Evolutionary conservation across 768 basidiomycete species (phyloP), one percentile per base, ranked within the genome.

Genomic region (Xerocomellus amylosporus): DNA sequence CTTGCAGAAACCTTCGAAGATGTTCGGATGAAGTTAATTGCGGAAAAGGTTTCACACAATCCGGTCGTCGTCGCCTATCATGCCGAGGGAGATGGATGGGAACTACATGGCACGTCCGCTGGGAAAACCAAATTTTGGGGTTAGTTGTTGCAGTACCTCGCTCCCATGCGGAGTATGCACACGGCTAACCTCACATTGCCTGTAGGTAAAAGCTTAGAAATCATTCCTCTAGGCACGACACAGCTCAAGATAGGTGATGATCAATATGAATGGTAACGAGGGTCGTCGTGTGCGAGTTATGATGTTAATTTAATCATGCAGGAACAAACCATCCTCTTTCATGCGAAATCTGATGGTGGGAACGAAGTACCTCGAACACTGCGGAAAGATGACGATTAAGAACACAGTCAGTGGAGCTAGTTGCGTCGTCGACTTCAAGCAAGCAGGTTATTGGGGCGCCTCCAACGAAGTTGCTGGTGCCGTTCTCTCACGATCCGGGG

Each of bases 91-190:
- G 71, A 79, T 30, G 78, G 82, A 7, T 94, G 93, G 93, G 80
- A 85, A 64, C 69, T 92, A 30, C 77, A 77, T 53, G 88, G 82
- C 33, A 90, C 88, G 0, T 87, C 88, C n/a, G 78, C 82, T 61
- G 91, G 88, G 24, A 90, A 82, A 71, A 93, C 90, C 52, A 92
- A 90, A 69, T 92, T 94, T 71, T 91, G 91, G 90, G 92, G 91
- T 89, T 69, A 54, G 84, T 77, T 40, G 12, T 59, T 50, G 45
- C 31, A 49, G 20, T 33, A 19, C 34, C 53, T 36, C 43, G 37
- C 53, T 62, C 31, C 34, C 31, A 36, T 49, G 44, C 54, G 46
- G 39, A 55, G 47, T 37, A 42, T 55, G 60, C 33, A 53, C 49
- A 52, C 50, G 55, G 52, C 52, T 66, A 66, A 69, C 56, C 12